phyloP scores from a whole-genome alignment of 768 basidiomycete genomes.

The Scleroderma bovista region DNA sequence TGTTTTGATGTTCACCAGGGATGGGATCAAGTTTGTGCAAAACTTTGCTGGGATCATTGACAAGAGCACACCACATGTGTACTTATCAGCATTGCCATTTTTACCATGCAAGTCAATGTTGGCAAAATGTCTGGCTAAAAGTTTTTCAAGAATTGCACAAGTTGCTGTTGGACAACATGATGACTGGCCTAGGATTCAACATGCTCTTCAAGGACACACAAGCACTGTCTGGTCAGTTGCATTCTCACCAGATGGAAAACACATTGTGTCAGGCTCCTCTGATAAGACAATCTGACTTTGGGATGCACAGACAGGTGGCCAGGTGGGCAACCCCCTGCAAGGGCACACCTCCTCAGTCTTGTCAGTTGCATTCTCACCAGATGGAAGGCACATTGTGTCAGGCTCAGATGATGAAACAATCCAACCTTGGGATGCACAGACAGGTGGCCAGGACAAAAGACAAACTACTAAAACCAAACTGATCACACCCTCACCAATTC shows the following conservation, averaged over 20 bases:
- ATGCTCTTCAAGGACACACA: neutral
- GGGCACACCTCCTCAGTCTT: neutral
- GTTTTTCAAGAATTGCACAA: neutral
- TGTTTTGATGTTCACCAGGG: neutral
- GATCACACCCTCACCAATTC: conserved; percentile 4
- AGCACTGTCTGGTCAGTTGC: neutral
- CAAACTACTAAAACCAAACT: neutral
- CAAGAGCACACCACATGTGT: conserved; percentile 19
- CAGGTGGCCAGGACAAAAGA: conserved; percentile 1
- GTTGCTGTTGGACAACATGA: neutral
- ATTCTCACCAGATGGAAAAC: neutral
- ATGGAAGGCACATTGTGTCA: conserved; percentile 2
- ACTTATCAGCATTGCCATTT: conserved; percentile 22
- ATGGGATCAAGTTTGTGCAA: conserved; percentile 10
- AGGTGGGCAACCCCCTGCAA: neutral
- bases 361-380: conserved; percentile 6
- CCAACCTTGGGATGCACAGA: neutral
- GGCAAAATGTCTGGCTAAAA: neutral
- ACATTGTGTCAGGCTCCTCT: neutral
- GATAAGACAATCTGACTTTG: neutral
- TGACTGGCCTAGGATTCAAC: neutral
- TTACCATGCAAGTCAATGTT: conserved; percentile 21
- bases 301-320: neutral
- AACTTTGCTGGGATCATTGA: conserved; percentile 8
- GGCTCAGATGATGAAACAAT: neutral